Conservation (phyloP, 2,329 filamentous ascomycete genomes). For the Domatiomyces globalis region DNA sequence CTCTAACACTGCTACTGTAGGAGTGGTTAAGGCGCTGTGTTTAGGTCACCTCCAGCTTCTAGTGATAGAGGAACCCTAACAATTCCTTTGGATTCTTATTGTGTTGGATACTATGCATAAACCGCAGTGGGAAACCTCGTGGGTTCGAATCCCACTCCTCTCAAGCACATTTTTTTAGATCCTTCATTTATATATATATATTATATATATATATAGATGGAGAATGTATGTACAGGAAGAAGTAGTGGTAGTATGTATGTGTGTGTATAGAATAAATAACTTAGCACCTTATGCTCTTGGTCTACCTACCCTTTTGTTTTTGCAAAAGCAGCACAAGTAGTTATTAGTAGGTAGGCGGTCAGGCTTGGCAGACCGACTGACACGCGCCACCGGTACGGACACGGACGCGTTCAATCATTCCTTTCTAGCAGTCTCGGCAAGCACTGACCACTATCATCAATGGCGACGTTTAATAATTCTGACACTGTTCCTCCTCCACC, state of each 20-base stretch:
- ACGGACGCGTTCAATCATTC: too few relatives aligned
- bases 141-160: conserved; percentile 19
- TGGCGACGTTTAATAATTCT: background rate
- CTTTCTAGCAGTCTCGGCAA: background rate
- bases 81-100: background rate
- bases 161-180: conserved; percentile 2
- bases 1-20: background rate
- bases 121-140: conserved; percentile 19
- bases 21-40: conserved; percentile 20
- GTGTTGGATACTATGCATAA: background rate
- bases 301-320: too few relatives aligned
- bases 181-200: background rate
- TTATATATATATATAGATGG: background rate
- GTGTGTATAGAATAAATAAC: too few relatives aligned
- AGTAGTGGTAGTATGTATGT: too few relatives aligned
- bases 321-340: too few relatives aligned
- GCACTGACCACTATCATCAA: background rate
- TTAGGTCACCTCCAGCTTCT: conserved; percentile 11
- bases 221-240: too few relatives aligned
- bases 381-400: too few relatives aligned
- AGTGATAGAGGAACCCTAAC: conserved; percentile 1
- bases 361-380: too few relatives aligned
- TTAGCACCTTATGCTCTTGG: too few relatives aligned
- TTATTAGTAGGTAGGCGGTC: too few relatives aligned
- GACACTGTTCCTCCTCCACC: conserved; percentile 1